A percentile compares a stretch with the other conserved stretches of the same genome.
Conservation (phyloP, 225 moss, liverwort and hornwort genomes). For the Pleurozium schreberi region DNA sequence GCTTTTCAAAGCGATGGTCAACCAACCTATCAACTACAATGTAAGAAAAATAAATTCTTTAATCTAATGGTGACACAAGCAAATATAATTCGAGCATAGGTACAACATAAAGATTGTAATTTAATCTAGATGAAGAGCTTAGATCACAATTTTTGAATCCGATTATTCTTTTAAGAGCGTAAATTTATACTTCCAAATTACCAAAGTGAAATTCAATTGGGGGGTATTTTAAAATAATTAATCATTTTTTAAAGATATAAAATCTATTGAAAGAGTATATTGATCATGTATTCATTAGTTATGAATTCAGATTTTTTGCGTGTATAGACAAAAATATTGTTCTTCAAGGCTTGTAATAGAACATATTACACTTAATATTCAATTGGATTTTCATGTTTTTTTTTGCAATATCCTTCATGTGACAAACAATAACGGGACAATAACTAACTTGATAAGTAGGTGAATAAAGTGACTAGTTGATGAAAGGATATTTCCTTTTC, state of each 20-base stretch:
- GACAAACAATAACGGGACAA: rapidly evolving
- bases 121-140: neutral
- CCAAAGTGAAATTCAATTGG: neutral
- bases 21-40: neutral
- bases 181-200: neutral
- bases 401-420: too few species aligned
- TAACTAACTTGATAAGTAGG: rapidly evolving
- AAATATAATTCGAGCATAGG: neutral
- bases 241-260: neutral
- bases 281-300: rapidly evolving
- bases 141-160: neutral
- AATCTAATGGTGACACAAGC: neutral
- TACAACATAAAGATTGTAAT: neutral
- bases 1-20: neutral
- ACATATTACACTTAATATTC: neutral
- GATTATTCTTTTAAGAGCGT: neutral
- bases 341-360: rapidly evolving
- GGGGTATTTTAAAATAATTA: neutral
- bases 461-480: rapidly evolving
- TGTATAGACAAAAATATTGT: neutral
- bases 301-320: rapidly evolving
- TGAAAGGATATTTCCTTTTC: neutral
- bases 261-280: neutral
- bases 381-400: too few species aligned
- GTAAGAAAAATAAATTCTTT: neutral